Conservation (phyloP, 2,329 filamentous ascomycete species). For the Alternaria hordeiaustralica region DNA sequence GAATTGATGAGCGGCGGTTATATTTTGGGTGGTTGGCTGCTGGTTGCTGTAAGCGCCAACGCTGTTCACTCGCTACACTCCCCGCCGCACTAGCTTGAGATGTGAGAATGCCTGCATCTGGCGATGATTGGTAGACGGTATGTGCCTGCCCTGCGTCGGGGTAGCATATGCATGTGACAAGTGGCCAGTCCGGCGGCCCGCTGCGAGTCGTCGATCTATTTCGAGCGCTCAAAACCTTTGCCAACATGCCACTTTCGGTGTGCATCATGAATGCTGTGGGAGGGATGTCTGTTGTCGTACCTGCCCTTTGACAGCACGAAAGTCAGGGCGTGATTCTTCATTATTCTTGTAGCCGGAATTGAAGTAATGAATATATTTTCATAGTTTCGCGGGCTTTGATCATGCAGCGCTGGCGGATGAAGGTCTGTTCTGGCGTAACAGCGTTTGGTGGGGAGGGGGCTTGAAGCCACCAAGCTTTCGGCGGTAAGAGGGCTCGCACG, state of each 20-base stretch:
- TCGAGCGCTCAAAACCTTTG: constrained; percentile 25
- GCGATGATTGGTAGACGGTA: constrained; percentile 35
- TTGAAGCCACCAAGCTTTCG: constrained; percentile 10
- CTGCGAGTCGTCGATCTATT: constrained; percentile 45
- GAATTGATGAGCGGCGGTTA: constrained; percentile 42
- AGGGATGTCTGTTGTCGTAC: constrained; percentile 17
- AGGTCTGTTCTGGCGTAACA: background rate
- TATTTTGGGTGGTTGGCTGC: constrained; percentile 45
- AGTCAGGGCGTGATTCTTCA: background rate
- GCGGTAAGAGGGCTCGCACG: constrained; percentile 17
- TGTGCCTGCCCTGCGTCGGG: constrained; percentile 39
- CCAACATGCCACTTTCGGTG: constrained; percentile 16
- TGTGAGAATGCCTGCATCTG: constrained; percentile 16
- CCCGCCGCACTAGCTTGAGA: constrained; percentile 27
- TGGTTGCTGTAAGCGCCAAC: constrained; percentile 45
- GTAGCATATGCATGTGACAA: constrained; percentile 42
- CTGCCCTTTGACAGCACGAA: background rate
- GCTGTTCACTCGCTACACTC: constrained; percentile 36
- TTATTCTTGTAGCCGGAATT: background rate
- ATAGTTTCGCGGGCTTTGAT: background rate
- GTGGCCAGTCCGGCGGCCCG: constrained; percentile 35
- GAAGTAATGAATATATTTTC: background rate
- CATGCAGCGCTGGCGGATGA: background rate
- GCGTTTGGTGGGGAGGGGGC: constrained; percentile 5
- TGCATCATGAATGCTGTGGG: constrained; percentile 17